A percentile compares a stretch with the other conserved stretches of the same genome.
These are phyloP conservation scores for Raphidocelis subcapitata DNA, from an alignment of 139 green algal species.

Conservation along the genomic window DNA sequence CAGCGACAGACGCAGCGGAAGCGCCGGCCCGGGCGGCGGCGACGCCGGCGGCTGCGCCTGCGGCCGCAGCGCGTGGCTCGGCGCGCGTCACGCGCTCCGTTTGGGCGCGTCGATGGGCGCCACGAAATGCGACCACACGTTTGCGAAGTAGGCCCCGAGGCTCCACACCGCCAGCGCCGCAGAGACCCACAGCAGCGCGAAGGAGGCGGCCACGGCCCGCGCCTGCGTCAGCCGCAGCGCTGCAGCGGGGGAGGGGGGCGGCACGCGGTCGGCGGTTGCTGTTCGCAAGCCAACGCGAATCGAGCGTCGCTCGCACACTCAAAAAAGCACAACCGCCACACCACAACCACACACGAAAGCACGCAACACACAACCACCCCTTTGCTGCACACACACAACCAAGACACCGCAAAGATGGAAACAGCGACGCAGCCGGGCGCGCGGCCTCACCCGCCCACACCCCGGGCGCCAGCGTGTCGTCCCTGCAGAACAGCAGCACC, in stretches of 20 bases:
- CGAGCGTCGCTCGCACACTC: background rate
- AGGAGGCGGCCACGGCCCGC: conserved; percentile 23
- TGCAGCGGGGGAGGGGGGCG: background rate
- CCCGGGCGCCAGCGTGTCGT: conserved; percentile 19
- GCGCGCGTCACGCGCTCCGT: no score
- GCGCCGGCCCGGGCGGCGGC: no score
- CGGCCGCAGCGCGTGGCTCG: no score
- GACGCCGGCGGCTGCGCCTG: no score
- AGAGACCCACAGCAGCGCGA: conserved; percentile 51
- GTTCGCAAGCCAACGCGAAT: background rate
- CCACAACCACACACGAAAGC: background rate
- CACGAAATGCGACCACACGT: conserved; percentile 63
- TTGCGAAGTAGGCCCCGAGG: conserved; percentile 70
- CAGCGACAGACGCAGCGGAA: no score
- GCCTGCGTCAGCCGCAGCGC: background rate
- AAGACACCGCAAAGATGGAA: background rate
- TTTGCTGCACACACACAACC: background rate
- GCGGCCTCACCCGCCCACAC: conserved; percentile 10
- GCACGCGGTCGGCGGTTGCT: background rate
- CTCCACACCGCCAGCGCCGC: conserved; percentile 57
- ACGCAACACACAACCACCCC: background rate
- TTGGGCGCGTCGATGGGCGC: conserved; percentile 13
- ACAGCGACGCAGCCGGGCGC: background rate
- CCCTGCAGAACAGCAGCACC: conserved; percentile 62
- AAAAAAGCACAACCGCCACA: background rate